A percentile compares a stretch with the other conserved stretches of the same genome.
Conservation (phyloP, 345 rosid genomes). For the Kandelia obovata region DNA sequence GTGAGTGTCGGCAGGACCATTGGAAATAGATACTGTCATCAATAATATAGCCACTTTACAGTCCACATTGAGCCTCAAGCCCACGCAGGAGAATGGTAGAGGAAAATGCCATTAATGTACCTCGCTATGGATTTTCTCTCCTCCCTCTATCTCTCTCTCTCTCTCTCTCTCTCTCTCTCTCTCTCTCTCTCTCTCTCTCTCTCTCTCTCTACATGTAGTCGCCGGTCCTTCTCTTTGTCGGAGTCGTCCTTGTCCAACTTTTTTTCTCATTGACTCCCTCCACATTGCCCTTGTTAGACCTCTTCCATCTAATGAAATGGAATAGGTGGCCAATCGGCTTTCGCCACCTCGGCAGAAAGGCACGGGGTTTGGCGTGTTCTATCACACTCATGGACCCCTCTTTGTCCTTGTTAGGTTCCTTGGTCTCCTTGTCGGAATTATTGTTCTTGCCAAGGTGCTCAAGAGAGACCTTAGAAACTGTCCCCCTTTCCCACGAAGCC, state of each 20-base stretch:
- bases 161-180: too few species aligned
- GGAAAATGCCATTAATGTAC: conserved; percentile 17
- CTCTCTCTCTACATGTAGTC: conserved; percentile 8
- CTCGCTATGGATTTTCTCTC: conserved; percentile 20
- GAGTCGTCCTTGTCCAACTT: conserved; percentile 80
- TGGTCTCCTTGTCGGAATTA: conserved; percentile 17
- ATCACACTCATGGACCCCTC: conserved; percentile 43
- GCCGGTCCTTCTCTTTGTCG: conserved; percentile 68
- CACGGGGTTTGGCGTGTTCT: conserved; percentile 57
- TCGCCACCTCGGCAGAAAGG: conserved; percentile 81
- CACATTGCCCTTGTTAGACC: conserved; percentile 43
- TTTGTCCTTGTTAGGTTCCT: not conserved
- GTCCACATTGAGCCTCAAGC: conserved; percentile 33
- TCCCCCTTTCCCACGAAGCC: conserved; percentile 82
- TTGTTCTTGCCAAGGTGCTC: conserved; percentile 42
- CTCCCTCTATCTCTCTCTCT: not conserved
- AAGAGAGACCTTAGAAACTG: conserved; percentile 49
- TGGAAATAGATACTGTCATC: conserved; percentile 35
- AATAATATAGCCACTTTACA: conserved; percentile 29
- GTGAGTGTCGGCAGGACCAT: too few species aligned
- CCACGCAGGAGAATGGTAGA: conserved; percentile 28
- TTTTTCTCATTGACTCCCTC: conserved; percentile 74
- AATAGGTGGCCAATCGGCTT: conserved; percentile 77
- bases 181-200: conserved; percentile 4
- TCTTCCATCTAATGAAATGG: conserved; percentile 74